A percentile compares a stretch with the other conserved stretches of the same genome.
These are phyloP conservation scores for Cystobasidium sp. DNA, from an alignment of 1,284 basidiomycete species.

Conservation along the genomic window DNA sequence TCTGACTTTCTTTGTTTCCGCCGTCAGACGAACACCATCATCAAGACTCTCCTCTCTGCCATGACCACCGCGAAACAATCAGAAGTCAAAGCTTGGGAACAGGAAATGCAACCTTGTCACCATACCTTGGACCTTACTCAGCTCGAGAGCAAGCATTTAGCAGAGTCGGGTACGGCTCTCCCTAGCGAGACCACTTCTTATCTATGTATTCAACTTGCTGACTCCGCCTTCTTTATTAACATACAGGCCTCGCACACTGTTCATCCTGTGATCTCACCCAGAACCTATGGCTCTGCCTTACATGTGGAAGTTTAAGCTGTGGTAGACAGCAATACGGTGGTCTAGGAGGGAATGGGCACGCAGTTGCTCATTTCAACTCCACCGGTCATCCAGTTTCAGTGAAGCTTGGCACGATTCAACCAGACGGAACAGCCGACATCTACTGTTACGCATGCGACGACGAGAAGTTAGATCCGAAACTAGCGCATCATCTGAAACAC, in stretches of 20 bases:
- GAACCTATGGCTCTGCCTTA: constrained; percentile 94
- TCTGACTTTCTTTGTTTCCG: too few species aligned
- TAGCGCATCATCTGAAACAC: constrained; percentile 73
- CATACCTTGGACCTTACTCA: constrained; percentile 83
- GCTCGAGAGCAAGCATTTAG: constrained; percentile 62
- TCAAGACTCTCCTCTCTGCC: constrained; percentile 76
- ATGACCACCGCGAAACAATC: constrained; percentile 87
- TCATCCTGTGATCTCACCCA: constrained; percentile 76
- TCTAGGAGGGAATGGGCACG: constrained; percentile 86
- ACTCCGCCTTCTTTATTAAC: constrained; percentile 42
- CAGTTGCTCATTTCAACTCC: constrained; percentile 76
- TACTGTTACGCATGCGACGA: constrained; percentile 96
- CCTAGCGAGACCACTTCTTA: background rate
- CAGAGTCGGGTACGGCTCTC: constrained; percentile 61
- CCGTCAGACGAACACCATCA: constrained; percentile 60
- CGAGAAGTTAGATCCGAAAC: constrained; percentile 75
- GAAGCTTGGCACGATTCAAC: constrained; percentile 95
- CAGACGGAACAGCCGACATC: constrained; percentile 89
- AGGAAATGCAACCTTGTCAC: constrained; percentile 85
- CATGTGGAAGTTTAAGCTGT: constrained; percentile 92
- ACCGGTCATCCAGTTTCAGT: constrained; percentile 83
- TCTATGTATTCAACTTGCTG: background rate
- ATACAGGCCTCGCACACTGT: constrained; percentile 73
- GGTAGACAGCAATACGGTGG: constrained; percentile 88
- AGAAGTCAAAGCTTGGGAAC: constrained; percentile 97